Conservation (phyloP, 768 basidiomycete genomes). For the Termitomyces sp. region DNA sequence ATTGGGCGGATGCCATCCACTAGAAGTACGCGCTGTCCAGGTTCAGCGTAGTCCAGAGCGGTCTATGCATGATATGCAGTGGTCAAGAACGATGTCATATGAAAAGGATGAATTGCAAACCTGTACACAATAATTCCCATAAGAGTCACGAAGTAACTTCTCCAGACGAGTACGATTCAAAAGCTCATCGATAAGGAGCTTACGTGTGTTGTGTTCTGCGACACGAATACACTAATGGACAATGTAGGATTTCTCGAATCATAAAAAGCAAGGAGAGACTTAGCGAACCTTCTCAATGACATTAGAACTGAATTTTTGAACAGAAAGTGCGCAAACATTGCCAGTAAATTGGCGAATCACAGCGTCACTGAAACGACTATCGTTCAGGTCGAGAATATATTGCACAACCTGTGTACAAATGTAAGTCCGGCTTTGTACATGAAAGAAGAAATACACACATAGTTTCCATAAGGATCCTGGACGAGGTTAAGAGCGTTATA, state of each 20-base stretch:
- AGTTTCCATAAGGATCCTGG: slow-evolving; percentile 95
- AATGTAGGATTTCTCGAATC: background rate
- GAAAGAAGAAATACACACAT: slow-evolving; percentile 40
- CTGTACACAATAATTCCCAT: slow-evolving; percentile 94
- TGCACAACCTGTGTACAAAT: slow-evolving; percentile 70
- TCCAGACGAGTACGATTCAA: slow-evolving; percentile 92
- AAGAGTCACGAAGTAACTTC: slow-evolving; percentile 93
- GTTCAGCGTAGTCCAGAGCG: slow-evolving; percentile 95
- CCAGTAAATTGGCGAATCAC: slow-evolving; percentile 97
- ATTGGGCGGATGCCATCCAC: slow-evolving; percentile 99
- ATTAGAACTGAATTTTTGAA: slow-evolving; percentile 99
- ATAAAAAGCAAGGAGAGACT: background rate
- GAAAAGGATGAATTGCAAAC: slow-evolving; percentile 28
- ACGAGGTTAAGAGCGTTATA: slow-evolving; percentile 97
- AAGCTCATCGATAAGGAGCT: slow-evolving; percentile 91
- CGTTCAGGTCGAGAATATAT: slow-evolving; percentile 97
- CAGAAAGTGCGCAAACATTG: slow-evolving; percentile 95
- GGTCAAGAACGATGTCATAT: background rate
- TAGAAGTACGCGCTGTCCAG: slow-evolving; percentile 84
- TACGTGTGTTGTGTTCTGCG: slow-evolving; percentile 91
- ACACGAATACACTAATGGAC: slow-evolving; percentile 71
- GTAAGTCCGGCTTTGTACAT: background rate
- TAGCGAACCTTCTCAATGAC: slow-evolving; percentile 86
- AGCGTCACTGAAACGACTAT: slow-evolving; percentile 95
- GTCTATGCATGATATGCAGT: slow-evolving; percentile 48